Evolutionary conservation across 2,329 filamentous ascomycete species (phyloP), one percentile per base, ranked within the genome.

Genomic region (Myriosclerotinia scirpicola): DNA sequence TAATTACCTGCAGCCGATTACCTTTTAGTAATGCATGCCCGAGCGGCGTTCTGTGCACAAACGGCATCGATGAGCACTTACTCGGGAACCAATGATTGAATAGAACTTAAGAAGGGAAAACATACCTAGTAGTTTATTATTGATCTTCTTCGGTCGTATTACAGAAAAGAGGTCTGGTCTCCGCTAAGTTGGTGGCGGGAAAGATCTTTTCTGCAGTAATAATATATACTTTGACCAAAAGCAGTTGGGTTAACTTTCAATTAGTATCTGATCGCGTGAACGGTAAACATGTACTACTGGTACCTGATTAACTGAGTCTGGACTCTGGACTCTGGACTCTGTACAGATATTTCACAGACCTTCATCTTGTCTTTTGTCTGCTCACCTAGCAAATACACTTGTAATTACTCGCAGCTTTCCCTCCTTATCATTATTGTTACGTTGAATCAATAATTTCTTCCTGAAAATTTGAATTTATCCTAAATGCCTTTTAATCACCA

Each of bases 11-110:
- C 50, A 62, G 48, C n/a, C 15, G 52, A 17, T 34, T 34, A 17
- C 20, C 3, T 40, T 66, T 63, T 62, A 6, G n/a, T 46, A 22
- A 20, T 48, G 15, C n/a, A 26, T 11, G 15, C 48, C 48, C 36
- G 48, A 59, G 44, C 64, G 54, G 54, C 26, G 34, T 42, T 60
- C 22, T 53, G 36, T 65, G 42, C 54, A 53, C 26, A 65, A 59
- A 46, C 26, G 53, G 63, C 17, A 53, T 60, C 54, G 54, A 53
- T 52, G 54, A 60, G 36, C 44, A 52, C 7, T 38, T 52, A 22
- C 46, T 65, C 54, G 64, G 54, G 44, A 65, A 40, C 54, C 63
- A 65, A 60, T 65, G 6, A 54, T 11, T 34, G 30, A 34, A 17
- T 54, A 15, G n/a, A 36, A 52, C n/a, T 34, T 14, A 48, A 52